These are phyloP conservation scores for Panaeolus cyanescens DNA, from an alignment of 768 basidiomycete genomes.

Conservation along the genomic window DNA sequence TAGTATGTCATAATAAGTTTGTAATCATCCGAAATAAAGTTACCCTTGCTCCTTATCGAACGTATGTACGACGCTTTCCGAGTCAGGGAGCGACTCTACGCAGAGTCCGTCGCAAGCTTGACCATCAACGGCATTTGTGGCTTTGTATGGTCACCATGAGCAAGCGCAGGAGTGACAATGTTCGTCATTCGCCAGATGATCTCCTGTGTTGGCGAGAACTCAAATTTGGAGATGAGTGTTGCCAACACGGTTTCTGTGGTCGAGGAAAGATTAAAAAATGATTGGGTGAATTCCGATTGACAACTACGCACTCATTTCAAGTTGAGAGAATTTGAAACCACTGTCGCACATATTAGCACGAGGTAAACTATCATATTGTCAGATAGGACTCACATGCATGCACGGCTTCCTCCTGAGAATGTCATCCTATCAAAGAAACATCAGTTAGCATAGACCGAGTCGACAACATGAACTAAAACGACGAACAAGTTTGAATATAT, in stretches of 20 bases:
- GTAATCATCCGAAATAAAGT: too few relatives aligned
- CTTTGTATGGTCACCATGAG: conserved; percentile 13
- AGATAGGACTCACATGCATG: conserved; percentile 42
- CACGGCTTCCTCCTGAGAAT: conserved; percentile 43
- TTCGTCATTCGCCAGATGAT: conserved; percentile 29
- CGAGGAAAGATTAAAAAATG: background rate
- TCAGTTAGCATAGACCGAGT: too few relatives aligned
- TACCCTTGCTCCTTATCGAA: too few relatives aligned
- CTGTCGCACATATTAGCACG: conserved; percentile 19
- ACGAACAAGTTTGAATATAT: conserved; percentile 25
- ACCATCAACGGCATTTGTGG: conserved; percentile 21
- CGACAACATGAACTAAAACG: background rate
- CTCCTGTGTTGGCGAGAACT: conserved; percentile 23
- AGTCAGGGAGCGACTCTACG: too few relatives aligned
- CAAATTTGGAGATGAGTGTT: conserved; percentile 18
- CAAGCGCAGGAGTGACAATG: conserved; percentile 21
- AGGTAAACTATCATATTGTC: background rate
- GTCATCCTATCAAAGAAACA: conserved; percentile 30
- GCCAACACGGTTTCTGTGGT: conserved; percentile 23
- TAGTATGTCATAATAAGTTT: too few relatives aligned
- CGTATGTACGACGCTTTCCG: too few relatives aligned
- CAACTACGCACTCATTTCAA: conserved; percentile 56
- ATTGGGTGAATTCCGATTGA: background rate
- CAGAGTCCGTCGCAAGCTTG: conserved; percentile 6
- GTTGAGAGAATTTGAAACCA: conserved; percentile 56